Conservation (phyloP, 192 early-diverging fungal genomes). For the Obelidium mucronatum region DNA sequence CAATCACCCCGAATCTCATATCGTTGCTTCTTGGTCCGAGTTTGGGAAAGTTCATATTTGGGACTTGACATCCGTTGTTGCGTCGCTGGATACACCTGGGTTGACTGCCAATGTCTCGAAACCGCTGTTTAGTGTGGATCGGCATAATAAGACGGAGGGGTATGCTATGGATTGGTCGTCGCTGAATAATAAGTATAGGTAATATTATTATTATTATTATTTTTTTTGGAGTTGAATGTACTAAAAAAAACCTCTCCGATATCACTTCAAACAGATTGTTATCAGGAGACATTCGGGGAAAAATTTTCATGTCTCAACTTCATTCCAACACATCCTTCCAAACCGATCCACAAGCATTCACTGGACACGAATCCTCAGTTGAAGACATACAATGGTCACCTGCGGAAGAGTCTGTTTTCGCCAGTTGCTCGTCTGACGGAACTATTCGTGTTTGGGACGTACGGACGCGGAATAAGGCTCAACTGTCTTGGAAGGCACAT, state of each 20-base stretch:
- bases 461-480: constrained; percentile 75
- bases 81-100: constrained; percentile 84
- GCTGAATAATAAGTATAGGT: constrained; percentile 27
- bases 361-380: constrained; percentile 84
- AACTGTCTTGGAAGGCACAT: constrained; percentile 84
- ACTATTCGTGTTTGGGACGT: constrained; percentile 96
- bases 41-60: constrained; percentile 95
- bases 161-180: constrained; percentile 97
- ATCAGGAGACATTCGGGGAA: constrained; percentile 81
- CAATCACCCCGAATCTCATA: constrained; percentile 76
- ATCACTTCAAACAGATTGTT: constrained; percentile 61
- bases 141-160: constrained; percentile 87
- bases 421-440: constrained; percentile 88
- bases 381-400: constrained; percentile 99
- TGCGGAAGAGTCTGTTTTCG: constrained; percentile 88
- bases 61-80: constrained; percentile 81
- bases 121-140: constrained; percentile 81
- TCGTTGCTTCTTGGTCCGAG: constrained; percentile 93
- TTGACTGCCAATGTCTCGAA: constrained; percentile 65
- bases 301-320: constrained; percentile 83
- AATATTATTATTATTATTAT: constrained; percentile 6
- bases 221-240: neutral
- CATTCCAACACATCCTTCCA: constrained; percentile 70
- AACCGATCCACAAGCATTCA: constrained; percentile 78
- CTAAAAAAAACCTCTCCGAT: neutral